Conservation (phyloP, 2,329 filamentous ascomycete genomes). For the Alternaria solani region DNA sequence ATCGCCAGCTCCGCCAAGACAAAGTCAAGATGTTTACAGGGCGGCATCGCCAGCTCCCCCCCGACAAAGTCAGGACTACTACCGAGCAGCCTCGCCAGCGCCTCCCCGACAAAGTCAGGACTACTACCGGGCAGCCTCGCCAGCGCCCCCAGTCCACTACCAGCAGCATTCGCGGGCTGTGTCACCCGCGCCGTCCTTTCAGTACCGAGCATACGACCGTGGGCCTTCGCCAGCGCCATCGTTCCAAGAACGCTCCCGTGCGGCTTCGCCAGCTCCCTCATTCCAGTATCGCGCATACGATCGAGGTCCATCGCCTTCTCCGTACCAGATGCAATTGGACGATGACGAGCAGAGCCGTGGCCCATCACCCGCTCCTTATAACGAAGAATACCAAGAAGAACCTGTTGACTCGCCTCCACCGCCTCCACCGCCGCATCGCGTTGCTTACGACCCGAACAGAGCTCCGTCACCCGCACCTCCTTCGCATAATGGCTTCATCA, state of each 20-base stretch:
- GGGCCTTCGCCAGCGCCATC: constrained; percentile 44
- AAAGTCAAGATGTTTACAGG: constrained; percentile 11
- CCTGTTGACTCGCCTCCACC: constrained; percentile 71
- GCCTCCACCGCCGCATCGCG: constrained; percentile 81
- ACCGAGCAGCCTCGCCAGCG: constrained; percentile 34
- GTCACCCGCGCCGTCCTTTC: constrained; percentile 39
- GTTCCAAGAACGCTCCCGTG: constrained; percentile 38
- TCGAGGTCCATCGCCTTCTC: constrained; percentile 53
- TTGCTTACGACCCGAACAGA: constrained; percentile 59
- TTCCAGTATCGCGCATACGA: constrained; percentile 49
- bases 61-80: neutral
- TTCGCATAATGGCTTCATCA: constrained; percentile 58
- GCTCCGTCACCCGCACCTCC: constrained; percentile 46
- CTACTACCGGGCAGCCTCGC: constrained; percentile 32
- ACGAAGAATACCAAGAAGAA: constrained; percentile 28
- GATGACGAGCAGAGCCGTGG: constrained; percentile 27
- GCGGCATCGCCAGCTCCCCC: constrained; percentile 37
- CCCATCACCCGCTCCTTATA: constrained; percentile 45
- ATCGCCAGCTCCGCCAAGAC: constrained; percentile 24
- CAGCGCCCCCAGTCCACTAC: constrained; percentile 34
- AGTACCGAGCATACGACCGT: constrained; percentile 34
- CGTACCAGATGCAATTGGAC: constrained; percentile 37
- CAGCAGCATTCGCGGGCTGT: constrained; percentile 42
- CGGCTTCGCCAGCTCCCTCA: constrained; percentile 44
- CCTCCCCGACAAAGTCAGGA: constrained; percentile 21